Conservation (phyloP, 129 eudicot species). For the Solidago caesia region DNA sequence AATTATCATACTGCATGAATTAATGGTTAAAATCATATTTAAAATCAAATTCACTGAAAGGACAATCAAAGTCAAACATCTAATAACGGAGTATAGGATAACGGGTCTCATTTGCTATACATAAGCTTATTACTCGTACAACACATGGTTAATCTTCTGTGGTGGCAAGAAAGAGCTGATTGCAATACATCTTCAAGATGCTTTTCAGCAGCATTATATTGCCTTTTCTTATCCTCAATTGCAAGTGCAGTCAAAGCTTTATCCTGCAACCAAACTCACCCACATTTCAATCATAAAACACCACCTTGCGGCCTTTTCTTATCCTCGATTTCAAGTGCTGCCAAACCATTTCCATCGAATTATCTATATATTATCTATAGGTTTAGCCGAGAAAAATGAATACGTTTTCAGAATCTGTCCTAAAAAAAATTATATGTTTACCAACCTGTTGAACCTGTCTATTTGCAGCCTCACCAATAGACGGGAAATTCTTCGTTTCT, state of each 20-base stretch:
- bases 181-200: conserved; percentile 93
- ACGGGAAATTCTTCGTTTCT: too few species aligned
- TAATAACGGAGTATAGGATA: not conserved
- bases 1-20: too few species aligned
- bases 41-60: not conserved
- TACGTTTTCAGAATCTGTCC: too few species aligned
- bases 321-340: too few species aligned
- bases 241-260: conserved; percentile 96
- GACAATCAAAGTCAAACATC: conserved; percentile 6
- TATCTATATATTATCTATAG: too few species aligned
- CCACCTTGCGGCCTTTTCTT: not conserved
- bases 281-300: not conserved
- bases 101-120: not conserved
- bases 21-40: not conserved
- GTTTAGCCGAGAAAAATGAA: too few species aligned
- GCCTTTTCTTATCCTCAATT: conserved; percentile 93
- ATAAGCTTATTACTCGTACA: not conserved
- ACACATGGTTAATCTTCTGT: conserved; percentile 23
- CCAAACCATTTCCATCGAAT: too few species aligned
- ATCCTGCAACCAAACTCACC: conserved; percentile 49
- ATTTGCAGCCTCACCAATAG: too few species aligned
- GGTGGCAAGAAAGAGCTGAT: conserved; percentile 69
- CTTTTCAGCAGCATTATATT: conserved; percentile 92
- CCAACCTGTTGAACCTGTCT: too few species aligned
- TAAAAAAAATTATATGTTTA: too few species aligned